phyloP scores from a whole-genome alignment of 179 eudicot species.

The Gypsophila paniculata region DNA sequence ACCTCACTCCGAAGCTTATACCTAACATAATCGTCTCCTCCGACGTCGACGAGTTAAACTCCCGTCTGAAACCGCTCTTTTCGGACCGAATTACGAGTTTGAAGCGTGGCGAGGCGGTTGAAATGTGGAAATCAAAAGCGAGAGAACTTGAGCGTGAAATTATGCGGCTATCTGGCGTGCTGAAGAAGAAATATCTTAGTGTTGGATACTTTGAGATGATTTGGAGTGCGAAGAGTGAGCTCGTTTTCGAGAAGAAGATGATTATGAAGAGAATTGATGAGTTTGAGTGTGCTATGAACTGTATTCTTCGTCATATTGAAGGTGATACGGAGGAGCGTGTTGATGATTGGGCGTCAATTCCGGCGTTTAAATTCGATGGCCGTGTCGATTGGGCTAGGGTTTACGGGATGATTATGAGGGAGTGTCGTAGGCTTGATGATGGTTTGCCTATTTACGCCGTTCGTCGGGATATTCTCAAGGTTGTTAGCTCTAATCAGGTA shows the following conservation, averaged over 20 bases:
- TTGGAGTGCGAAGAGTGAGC: conserved; percentile 8
- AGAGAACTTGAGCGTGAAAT: conserved; percentile 17
- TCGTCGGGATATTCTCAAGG: conserved; percentile 46
- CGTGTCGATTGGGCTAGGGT: conserved; percentile 33
- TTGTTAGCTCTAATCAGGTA: conserved; percentile 64
- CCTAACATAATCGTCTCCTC: conserved; percentile 32
- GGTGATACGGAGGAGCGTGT: background rate
- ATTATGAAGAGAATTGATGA: conserved; percentile 30
- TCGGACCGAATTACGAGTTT: conserved; percentile 19
- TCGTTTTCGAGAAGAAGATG: conserved; percentile 23
- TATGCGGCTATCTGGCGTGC: background rate
- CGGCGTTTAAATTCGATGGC: conserved; percentile 21
- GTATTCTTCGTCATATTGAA: conserved; percentile 24
- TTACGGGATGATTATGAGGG: conserved; percentile 37
- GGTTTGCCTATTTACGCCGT: conserved; percentile 43
- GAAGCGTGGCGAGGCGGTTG: conserved; percentile 23
- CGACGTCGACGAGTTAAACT: conserved; percentile 31
- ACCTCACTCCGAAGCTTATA: conserved; percentile 21
- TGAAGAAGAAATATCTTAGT: conserved; percentile 16
- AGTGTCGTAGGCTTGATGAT: conserved; percentile 32
- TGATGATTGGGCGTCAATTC: background rate
- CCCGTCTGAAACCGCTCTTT: conserved; percentile 30
- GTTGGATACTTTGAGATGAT: background rate
- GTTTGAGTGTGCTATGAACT: conserved; percentile 26
- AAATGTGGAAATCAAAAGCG: conserved; percentile 19